phyloP scores from a whole-genome alignment of 495 filamentous ascomycete species.

The Hypomontagnella submonticulosa region DNA sequence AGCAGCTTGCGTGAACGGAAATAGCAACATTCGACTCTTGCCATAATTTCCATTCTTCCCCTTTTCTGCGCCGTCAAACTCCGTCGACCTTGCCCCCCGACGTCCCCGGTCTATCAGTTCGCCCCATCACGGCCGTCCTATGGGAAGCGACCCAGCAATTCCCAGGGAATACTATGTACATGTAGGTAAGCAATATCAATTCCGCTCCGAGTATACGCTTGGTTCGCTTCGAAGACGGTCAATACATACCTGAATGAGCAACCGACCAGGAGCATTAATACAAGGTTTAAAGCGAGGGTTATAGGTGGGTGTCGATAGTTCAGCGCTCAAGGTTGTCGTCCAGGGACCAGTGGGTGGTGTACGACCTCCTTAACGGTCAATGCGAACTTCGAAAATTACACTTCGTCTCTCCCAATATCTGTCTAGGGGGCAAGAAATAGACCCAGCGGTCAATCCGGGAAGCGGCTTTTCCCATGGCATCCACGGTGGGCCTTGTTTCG shows the following conservation, averaged over 20 bases:
- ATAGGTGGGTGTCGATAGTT: slow-evolving; percentile 9
- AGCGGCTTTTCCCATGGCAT: slow-evolving; percentile 12
- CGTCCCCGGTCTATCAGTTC: not conserved
- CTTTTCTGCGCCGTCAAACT: slow-evolving; percentile 11
- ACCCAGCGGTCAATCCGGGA: not conserved
- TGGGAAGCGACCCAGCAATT: too few species aligned
- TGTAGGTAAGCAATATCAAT: slow-evolving; percentile 1
- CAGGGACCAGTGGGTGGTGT: slow-evolving; percentile 5
- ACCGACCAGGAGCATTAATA: not conserved
- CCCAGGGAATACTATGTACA: too few species aligned
- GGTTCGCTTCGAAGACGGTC: slow-evolving; percentile 1
- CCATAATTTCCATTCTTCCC: slow-evolving; percentile 20
- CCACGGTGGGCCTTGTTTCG: slow-evolving; percentile 25
- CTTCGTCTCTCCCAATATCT: slow-evolving; percentile 1
- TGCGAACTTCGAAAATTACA: slow-evolving; percentile 21
- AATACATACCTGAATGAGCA: not conserved
- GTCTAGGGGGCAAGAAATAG: not conserved
- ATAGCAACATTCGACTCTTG: slow-evolving; percentile 1
- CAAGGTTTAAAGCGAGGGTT: slow-evolving; percentile 15
- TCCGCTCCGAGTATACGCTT: too few species aligned
- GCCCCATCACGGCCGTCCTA: slow-evolving; percentile 6
- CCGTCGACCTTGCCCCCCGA: not conserved
- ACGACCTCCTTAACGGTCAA: slow-evolving; percentile 27
- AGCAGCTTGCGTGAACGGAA: not conserved
- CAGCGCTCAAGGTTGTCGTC: slow-evolving; percentile 1